These are phyloP conservation scores for Cercospora sp. DNA, from an alignment of 2,329 filamentous ascomycete genomes.

Conservation along the genomic window DNA sequence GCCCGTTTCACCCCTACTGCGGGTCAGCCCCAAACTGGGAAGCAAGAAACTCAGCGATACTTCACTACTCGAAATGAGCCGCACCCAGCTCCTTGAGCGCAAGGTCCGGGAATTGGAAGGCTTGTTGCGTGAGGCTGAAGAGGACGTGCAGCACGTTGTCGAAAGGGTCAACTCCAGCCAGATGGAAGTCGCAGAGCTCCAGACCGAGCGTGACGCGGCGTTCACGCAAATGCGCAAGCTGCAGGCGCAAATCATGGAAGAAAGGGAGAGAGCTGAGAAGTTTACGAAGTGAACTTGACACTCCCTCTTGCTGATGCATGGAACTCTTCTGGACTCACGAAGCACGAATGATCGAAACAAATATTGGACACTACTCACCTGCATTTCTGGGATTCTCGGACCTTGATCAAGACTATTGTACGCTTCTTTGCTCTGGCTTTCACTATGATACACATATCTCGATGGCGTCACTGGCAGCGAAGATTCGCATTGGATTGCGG, in stretches of 20 bases:
- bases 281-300: conserved; percentile 12
- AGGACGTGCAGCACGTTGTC: conserved; percentile 82
- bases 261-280: conserved; percentile 61
- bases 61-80: conserved; percentile 59
- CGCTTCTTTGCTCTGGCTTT: background rate
- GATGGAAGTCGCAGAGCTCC: conserved; percentile 78
- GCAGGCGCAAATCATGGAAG: conserved; percentile 65
- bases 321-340: background rate
- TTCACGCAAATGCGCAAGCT: conserved; percentile 69
- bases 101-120: conserved; percentile 83
- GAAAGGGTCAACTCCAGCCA: conserved; percentile 79
- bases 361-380: background rate
- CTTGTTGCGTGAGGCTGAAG: conserved; percentile 72
- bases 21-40: conserved; percentile 50
- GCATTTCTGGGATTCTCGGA: background rate
- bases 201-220: conserved; percentile 73
- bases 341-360: background rate
- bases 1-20: conserved; percentile 62
- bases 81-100: conserved; percentile 73
- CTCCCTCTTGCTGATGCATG: background rate
- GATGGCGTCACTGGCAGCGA: background rate
- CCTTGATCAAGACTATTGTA: background rate
- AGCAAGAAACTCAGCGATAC: conserved; percentile 61
- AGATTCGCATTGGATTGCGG: background rate
- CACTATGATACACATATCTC: background rate